Evolutionary conservation across 1,139 yeast species (phyloP).

Genomic region (Debaryomycetaceae sp.): DNA sequence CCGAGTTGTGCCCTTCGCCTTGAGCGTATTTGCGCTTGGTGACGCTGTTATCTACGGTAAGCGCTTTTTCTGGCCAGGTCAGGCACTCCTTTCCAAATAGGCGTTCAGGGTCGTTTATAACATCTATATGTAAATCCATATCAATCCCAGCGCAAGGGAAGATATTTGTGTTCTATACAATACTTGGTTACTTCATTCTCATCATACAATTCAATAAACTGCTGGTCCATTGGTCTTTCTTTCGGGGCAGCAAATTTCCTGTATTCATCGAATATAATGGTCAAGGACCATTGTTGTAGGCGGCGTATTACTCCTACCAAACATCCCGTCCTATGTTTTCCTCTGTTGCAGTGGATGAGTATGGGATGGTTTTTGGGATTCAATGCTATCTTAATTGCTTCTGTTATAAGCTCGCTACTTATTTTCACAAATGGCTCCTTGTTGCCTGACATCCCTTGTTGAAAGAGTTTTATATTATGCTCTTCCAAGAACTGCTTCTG

Average conservation of each 20-base stretch:
- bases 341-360: conserved; percentile 90
- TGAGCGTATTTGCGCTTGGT: conserved; percentile 57
- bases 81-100: background rate
- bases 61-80: conserved; percentile 51
- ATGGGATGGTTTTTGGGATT: conserved; percentile 88
- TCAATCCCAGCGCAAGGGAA: conserved; percentile 66
- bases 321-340: conserved; percentile 96
- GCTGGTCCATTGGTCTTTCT: conserved; percentile 92
- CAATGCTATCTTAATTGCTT: conserved; percentile 76
- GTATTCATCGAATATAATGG: conserved; percentile 93
- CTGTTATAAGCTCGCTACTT: conserved; percentile 71
- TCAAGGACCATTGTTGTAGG: conserved; percentile 86
- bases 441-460: conserved; percentile 92
- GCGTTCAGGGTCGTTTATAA: background rate
- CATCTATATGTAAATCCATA: background rate
- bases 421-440: conserved; percentile 92
- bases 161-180: conserved; percentile 52
- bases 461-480: conserved; percentile 68
- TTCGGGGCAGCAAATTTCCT: conserved; percentile 93
- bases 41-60: conserved; percentile 69
- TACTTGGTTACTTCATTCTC: conserved; percentile 54
- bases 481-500: conserved; percentile 60
- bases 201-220: conserved; percentile 85
- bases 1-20: conserved; percentile 57
- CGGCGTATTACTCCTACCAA: conserved; percentile 87